phyloP scores from a whole-genome alignment of 176 grass and related monocot species.

The Phragmites australis region DNA sequence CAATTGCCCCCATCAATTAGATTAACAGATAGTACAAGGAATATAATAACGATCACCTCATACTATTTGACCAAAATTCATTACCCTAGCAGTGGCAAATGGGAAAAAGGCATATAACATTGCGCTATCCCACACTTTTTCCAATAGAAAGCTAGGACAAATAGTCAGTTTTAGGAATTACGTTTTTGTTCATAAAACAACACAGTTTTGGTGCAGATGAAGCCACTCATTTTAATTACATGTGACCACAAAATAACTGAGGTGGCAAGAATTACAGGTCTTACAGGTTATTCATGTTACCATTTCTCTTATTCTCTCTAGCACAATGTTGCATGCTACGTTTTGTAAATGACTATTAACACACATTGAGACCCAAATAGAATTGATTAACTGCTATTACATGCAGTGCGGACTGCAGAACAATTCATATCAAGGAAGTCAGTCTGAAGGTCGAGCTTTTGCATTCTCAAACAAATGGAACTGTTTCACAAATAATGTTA shows the following conservation, averaged over 20 bases:
- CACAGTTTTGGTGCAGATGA: not conserved
- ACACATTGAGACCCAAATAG: not conserved
- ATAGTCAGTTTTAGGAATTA: not conserved
- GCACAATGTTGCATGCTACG: not conserved
- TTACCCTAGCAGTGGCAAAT: slow-evolving; percentile 9
- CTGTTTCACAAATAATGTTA: not conserved
- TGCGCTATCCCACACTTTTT: not conserved
- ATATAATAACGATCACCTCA: not conserved
- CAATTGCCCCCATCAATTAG: not conserved
- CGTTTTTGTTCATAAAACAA: not conserved
- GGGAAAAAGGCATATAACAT: not conserved
- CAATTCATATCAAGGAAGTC: not conserved
- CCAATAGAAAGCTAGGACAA: slow-evolving; percentile 1
- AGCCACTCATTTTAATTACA: not conserved
- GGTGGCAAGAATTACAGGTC: not conserved
- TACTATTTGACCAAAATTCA: not conserved
- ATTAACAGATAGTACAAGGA: not conserved
- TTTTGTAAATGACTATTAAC: not conserved
- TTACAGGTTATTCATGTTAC: not conserved
- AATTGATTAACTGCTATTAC: not conserved
- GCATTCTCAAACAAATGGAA: slow-evolving; percentile 22
- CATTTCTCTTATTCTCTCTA: not conserved
- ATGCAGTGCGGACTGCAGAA: not conserved
- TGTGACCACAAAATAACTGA: slow-evolving; percentile 11
- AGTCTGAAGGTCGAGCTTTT: not conserved